Base-by-base conservation (phyloP, 257 asterid species). In the Catharanthus roseus region DNA sequence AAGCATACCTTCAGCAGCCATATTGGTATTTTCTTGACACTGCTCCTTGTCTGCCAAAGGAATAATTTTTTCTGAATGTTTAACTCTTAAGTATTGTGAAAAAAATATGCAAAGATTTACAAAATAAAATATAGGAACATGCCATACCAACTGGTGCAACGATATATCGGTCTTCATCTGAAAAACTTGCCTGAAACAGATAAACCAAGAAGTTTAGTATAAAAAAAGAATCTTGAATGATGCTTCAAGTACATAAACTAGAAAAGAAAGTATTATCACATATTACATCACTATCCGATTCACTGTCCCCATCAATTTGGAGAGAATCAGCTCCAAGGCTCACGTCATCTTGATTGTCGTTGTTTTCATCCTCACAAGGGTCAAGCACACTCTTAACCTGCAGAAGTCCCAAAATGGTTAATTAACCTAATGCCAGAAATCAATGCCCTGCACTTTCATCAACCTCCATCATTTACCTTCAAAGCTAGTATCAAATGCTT, bases 301-400 rank as follows among this genome's bases (percentile, higher is more conserved):
- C 89, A 77, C 81, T 84, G 62, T 82, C 78, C 49, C 78, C 90
- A 69, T 81, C 81, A 64, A 76, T 85, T 65, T 82, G 83, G 78
- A 69, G 68, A 72, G 96, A 89, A 78, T 81, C 95, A 85, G 80
- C 95, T 41, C 77, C 91, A 86, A 86, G 82, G 88, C 87, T 89
- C 58, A 74, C 82, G 28, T 77, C 86, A 77, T 85, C 91, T 73
- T 83, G 87, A 74, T 82, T 77, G 53, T 82, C 90, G 61, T 84
- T 86, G 77, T 91, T 91, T 67, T 93, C 97, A 71, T 91, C 96
- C 76, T 91, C 96, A 72, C 96, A 93, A 39, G 96, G 97, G 85
- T 93, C 97, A 71, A 90, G 97, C 68, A 85, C 92, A 49, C 98
- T 93, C 85, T 88, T 93, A 71, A 93, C 99, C 97, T 93, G 86